Conservation (phyloP, 2,329 filamentous ascomycete species). For the Ophiostoma montium region DNA sequence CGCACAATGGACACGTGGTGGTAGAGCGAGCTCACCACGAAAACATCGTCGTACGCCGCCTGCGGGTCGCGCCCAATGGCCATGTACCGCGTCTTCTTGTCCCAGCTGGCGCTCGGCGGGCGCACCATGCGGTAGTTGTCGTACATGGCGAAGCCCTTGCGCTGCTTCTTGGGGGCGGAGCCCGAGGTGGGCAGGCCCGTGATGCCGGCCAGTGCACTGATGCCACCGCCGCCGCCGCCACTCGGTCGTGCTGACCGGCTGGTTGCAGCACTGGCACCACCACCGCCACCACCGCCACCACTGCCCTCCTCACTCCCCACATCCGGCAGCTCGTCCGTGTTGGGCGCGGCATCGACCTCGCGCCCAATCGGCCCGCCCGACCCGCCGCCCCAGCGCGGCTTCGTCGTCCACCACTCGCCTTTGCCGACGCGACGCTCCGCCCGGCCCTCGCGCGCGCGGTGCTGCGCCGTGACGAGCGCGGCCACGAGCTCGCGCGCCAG, state of each 20-base stretch:
- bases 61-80: constrained; percentile 38
- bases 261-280: neutral
- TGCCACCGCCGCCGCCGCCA: neutral
- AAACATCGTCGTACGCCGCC: constrained; percentile 43
- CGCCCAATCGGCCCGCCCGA: constrained; percentile 47
- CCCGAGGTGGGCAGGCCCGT: neutral
- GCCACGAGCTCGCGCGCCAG: constrained; percentile 47
- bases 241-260: neutral
- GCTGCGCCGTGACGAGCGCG: constrained; percentile 48
- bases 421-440: constrained; percentile 42
- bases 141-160: constrained; percentile 43
- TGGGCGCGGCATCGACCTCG: constrained; percentile 31
- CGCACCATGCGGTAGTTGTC: constrained; percentile 50
- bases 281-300: neutral
- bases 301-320: constrained; percentile 17
- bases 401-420: constrained; percentile 46
- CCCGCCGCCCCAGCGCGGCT: constrained; percentile 49
- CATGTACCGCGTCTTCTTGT: constrained; percentile 42
- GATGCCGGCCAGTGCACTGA: neutral
- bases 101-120: constrained; percentile 44
- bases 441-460: constrained; percentile 43
- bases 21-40: constrained; percentile 45
- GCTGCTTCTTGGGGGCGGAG: constrained; percentile 28
- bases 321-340: constrained; percentile 26
- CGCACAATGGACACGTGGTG: constrained; percentile 47